These are phyloP conservation scores for Phytophthora crassamura DNA, from an alignment of 352 stramenopile genomes.

Conservation along the genomic window DNA sequence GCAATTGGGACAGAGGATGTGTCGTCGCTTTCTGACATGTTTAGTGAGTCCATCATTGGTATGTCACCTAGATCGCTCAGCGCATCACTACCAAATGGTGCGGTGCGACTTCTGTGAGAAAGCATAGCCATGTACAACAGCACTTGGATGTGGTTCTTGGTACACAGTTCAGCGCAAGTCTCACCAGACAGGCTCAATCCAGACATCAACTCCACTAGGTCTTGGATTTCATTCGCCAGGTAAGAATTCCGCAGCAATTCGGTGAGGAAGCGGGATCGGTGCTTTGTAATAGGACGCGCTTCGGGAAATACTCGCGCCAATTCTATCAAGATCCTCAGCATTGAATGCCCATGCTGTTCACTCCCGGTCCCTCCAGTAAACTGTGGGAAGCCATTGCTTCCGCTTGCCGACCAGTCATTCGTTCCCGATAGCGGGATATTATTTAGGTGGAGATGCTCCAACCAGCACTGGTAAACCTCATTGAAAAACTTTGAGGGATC, in stretches of 20 bases:
- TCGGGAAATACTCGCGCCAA: slow-evolving; percentile 65
- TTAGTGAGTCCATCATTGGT: slow-evolving; percentile 73
- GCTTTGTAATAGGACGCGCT: slow-evolving; percentile 49
- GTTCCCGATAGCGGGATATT: slow-evolving; percentile 43
- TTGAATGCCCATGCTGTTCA: slow-evolving; percentile 59
- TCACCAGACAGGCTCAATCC: slow-evolving; percentile 53
- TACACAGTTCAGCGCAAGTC: slow-evolving; percentile 55
- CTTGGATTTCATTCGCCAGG: slow-evolving; percentile 56
- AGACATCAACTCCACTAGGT: slow-evolving; percentile 72
- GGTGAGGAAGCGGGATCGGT: slow-evolving; percentile 59
- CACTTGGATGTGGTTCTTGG: slow-evolving; percentile 59
- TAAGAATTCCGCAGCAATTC: slow-evolving; percentile 63
- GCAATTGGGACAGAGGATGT: slow-evolving; percentile 69
- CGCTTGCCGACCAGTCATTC: slow-evolving; percentile 43
- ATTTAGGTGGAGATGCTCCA: slow-evolving; percentile 72
- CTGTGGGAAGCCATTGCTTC: slow-evolving; percentile 34
- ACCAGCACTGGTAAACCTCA: slow-evolving; percentile 84
- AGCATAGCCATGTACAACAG: slow-evolving; percentile 74
- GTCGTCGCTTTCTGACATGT: slow-evolving; percentile 44
- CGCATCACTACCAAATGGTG: slow-evolving; percentile 13
- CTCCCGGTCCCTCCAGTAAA: slow-evolving; percentile 32
- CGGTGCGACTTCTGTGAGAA: slow-evolving; percentile 45
- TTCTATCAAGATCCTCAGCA: slow-evolving; percentile 79
- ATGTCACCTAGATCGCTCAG: slow-evolving; percentile 55
- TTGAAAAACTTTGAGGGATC: slow-evolving; percentile 72